Evolutionary conservation across 2,329 filamentous ascomycete genomes (phyloP), one percentile per base, ranked within the genome.

Genomic region (Microthyrium microscopicum): DNA sequence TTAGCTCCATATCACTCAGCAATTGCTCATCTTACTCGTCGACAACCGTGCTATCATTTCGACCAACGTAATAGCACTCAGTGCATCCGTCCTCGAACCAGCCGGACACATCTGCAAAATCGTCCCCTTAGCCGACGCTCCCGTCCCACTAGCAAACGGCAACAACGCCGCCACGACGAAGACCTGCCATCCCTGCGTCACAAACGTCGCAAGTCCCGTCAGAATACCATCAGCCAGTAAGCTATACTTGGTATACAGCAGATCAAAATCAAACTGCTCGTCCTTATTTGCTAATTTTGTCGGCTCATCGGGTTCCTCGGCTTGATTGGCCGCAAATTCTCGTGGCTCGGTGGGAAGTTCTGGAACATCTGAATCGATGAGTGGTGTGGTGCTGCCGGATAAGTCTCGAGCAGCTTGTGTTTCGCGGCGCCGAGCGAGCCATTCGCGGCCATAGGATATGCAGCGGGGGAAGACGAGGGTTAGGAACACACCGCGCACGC

Each of bases 101-200:
- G 68, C 59, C 0, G 72, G 57, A 28, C 73, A 73, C 73, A 81
- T 76, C 36, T 77, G 68, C 0, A 77, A 66, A 38, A 81, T 78
- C n/a, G 76, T 72, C 1, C 76, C 77, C 42, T 81, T 82, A 1
- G 74, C 73, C 0, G 76, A 73, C 0, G 74, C 66, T 0, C 73
- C 76, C 0, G 75, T 75, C 0, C 77, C 77, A 0, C 75, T 76
- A 0, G 72, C 74, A 20, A 81, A 68, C 0, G 77, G 77, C 0
- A 82, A 58, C 1, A 80, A 47, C 18, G 69, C 64, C 0, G 73
- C 73, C 2, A 75, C 67, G 0, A 78, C 51, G 44, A 77, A 81
- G 29, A 81, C 70, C 42, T 82, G 75, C 72, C 73, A 80, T 2
- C 64, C 62, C 30, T 68, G 39, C 0, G 64, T 70, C 0, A 73